Base-by-base conservation (phyloP, 1,284 basidiomycete genomes). In the Mycosarcoma maydis region DNA sequence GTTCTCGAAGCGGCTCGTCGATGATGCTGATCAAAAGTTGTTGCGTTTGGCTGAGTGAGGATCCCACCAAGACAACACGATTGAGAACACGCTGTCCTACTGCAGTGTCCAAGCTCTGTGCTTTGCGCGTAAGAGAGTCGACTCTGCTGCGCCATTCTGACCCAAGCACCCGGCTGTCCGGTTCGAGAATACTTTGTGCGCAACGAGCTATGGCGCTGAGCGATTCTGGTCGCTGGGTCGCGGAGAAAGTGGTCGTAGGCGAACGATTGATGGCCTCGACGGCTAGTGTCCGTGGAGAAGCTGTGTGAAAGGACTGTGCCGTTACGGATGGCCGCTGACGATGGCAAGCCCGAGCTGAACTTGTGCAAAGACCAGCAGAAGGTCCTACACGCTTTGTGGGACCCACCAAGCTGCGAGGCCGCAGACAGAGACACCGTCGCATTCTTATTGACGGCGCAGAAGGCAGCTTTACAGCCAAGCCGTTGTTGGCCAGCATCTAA, bases 1-100 rank as follows among this genome's bases (percentile, higher is more conserved):
- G 39, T 14, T 76, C 72, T 17, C 67, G 67, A 4, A 72, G 69
- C 6, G 72, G 74, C 48, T 76, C 74, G 26, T 62, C 56, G 20
- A 72, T 49, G 39, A 76, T 51, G 16, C 59, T 43, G 10, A 40
- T 30, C 36, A 70, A 19, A 39, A 70, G 56, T 22, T 58, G 52
- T 20, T 45, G 52, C 14, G 49, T 53, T 7, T 64, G 67, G 29
- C 67, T 70, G 32, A 57, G 46, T 9, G 56, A 60, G 6, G 60
- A 65, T 20, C 67, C 67, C 11, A 56, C 43, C 17, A 70, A 14
- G 2, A 53, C n/a, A 20, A 70, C 44, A 17, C 57, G 56, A 16
- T 41, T 60, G 16, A 29, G 5, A 17, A 19, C 22, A n/a, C 10
- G 33, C 26, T 29, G 34, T 9, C 14, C 26, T 13, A 30, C 26